Percentiles rank a stretch among this genome's conserved stretches.
Evolutionary conservation across 2,329 filamentous ascomycete species (phyloP).

Genomic region (Akanthomyces uredinophilus): DNA sequence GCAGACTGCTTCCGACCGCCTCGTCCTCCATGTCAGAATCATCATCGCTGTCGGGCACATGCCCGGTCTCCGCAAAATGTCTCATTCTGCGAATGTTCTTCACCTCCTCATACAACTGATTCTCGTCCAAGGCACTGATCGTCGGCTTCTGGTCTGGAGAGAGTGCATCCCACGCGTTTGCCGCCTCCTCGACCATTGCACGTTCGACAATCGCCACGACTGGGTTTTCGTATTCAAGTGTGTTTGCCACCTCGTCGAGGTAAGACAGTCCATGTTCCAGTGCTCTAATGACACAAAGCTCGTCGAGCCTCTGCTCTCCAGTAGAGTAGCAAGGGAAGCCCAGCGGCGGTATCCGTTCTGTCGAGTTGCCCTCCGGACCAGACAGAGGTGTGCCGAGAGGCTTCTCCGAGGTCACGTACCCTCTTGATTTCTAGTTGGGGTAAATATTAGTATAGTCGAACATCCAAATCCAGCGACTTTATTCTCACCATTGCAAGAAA

Average conservation of each 20-base stretch:
- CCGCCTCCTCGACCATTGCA: slow-evolving; percentile 19
- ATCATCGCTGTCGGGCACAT: slow-evolving; percentile 19
- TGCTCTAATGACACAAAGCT: slow-evolving; percentile 56
- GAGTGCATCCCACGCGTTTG: slow-evolving; percentile 28
- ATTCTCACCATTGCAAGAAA: slow-evolving; percentile 48
- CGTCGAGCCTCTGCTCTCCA: slow-evolving; percentile 52
- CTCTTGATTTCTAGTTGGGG: slow-evolving; percentile 48
- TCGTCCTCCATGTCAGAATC: slow-evolving; percentile 21
- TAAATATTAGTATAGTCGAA: slow-evolving; percentile 14
- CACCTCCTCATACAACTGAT: slow-evolving; percentile 21
- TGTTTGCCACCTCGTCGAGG: slow-evolving; percentile 51
- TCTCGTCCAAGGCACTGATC: slow-evolving; percentile 19
- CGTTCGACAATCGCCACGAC: slow-evolving; percentile 27
- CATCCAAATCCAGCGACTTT: slow-evolving; percentile 19
- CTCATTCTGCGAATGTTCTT: slow-evolving; percentile 24
- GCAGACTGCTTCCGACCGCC: not conserved
- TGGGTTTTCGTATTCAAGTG: slow-evolving; percentile 36
- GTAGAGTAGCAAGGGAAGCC: slow-evolving; percentile 68
- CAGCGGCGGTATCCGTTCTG: slow-evolving; percentile 37
- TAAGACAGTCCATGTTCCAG: slow-evolving; percentile 53
- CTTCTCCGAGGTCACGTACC: slow-evolving; percentile 51
- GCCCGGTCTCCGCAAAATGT: slow-evolving; percentile 25
- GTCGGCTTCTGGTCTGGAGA: slow-evolving; percentile 27
- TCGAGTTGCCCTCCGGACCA: slow-evolving; percentile 44
- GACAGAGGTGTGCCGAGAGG: slow-evolving; percentile 49